Evolutionary conservation across 768 basidiomycete genomes (phyloP).

Genomic region (Lactifluus hygrophoroides): DNA sequence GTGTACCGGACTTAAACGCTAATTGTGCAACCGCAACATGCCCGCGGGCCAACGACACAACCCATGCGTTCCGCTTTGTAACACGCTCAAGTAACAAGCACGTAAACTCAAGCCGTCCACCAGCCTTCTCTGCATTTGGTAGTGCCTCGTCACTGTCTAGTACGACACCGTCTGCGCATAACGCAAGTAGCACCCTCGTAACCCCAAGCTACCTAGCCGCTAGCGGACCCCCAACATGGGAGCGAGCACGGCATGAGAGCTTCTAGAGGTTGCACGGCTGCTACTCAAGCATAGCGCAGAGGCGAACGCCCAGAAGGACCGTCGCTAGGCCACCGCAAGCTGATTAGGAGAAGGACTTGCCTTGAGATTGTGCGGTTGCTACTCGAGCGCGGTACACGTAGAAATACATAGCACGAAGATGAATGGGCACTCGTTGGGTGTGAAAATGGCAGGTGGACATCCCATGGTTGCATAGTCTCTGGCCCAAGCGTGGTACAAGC

Average conservation of each 20-base stretch:
- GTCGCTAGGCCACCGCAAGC: neutral
- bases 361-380: constrained; percentile 11
- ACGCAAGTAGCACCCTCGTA: neutral
- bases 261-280: neutral
- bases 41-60: neutral
- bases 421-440: neutral
- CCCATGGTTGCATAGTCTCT: neutral
- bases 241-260: too few relatives aligned
- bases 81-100: constrained; percentile 4
- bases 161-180: neutral
- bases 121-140: neutral
- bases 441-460: neutral
- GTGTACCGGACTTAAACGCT: neutral
- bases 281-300: constrained; percentile 3
- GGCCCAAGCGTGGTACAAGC: neutral
- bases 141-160: neutral
- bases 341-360: neutral
- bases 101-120: constrained; percentile 5
- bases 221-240: neutral
- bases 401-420: neutral
- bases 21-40: neutral
- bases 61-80: constrained; percentile 4
- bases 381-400: constrained; percentile 11
- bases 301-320: neutral
- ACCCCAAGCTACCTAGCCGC: neutral